Base-by-base conservation (phyloP, 257 asterid species). In the Hygrophila difformis region DNA sequence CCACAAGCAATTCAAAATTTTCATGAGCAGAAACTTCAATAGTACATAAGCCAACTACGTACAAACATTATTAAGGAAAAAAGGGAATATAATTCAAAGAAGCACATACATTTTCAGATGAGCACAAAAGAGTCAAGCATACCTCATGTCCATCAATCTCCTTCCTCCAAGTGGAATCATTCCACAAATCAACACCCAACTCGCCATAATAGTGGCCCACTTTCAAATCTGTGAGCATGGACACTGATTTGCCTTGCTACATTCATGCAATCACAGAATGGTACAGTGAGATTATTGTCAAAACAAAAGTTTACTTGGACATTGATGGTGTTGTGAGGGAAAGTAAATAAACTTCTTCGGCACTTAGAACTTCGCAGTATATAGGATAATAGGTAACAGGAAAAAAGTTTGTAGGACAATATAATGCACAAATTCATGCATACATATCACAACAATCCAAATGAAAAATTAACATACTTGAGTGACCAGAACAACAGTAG, bases 181-280 rank as follows among this genome's bases (percentile, higher is more conserved):
- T 81, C 94, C 93, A 88, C 47, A 2, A 88, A 58, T 88, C 94
- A 9, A 84, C 81, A 4, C 81, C 87, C 72, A 71, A 31, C 45
- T 75, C 95, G 33, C 97, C 97, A 67, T 82, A 77, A 37, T 66
- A 81, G 53, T 50, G 59, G 16, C 89, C 95, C 36, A 81, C 93
- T 67, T 73, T 75, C 63, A 88, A 67, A 68, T 81, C 89, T 10
- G 89, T 88, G 56, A 67, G 79, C 52, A 4, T 63, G 1, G 17
- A 45, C 57, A 79, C 66, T 40, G 64, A 76, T 40, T 71, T 60
- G 19, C 79, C 55, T 88, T 88, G 97, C 96, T 86, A 50, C 54
- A 55, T 57, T 49, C 54, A 51, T n/a, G n/a, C n/a, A n/a, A n/a
- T n/a, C n/a, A n/a, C n/a, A n/a, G 31, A 24, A 3, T 24, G 31